Evolutionary conservation across 2,329 filamentous ascomycete species (phyloP).

Genomic region (Phaeophleospora eucalypticola): DNA sequence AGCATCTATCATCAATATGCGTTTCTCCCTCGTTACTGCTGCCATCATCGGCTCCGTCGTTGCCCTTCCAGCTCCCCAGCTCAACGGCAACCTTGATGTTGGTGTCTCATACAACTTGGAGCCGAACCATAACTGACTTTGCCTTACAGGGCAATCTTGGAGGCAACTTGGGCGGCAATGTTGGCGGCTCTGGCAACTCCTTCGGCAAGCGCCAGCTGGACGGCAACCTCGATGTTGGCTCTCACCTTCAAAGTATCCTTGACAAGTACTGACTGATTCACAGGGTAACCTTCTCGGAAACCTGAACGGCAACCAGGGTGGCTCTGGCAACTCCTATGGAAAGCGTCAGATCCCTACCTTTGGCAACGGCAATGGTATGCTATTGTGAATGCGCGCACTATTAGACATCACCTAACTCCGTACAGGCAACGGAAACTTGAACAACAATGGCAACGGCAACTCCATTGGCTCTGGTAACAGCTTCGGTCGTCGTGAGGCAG

Average conservation of each 20-base stretch:
- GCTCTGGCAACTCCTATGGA: background rate
- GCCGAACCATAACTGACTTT: too few relatives aligned
- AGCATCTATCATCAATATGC: conserved; percentile 12
- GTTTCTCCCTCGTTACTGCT: conserved; percentile 14
- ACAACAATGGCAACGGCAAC: background rate
- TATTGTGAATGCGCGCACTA: background rate
- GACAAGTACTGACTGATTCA: background rate
- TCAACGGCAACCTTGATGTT: conserved; percentile 6
- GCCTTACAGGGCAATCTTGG: too few relatives aligned
- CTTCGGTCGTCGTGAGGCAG: background rate
- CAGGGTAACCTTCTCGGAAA: conserved; percentile 1
- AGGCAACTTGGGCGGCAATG: conserved; percentile 2
- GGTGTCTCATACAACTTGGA: background rate
- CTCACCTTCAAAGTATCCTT: too few relatives aligned
- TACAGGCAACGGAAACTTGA: background rate
- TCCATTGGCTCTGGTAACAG: conserved; percentile 2
- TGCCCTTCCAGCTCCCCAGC: conserved; percentile 11
- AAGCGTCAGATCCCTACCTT: conserved; percentile 3
- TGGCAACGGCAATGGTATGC: conserved; percentile 1
- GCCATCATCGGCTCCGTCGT: conserved; percentile 16
- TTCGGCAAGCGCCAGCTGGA: background rate
- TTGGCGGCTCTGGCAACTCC: background rate
- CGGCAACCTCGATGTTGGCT: too few relatives aligned
- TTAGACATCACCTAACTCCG: background rate
- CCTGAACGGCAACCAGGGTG: conserved; percentile 2